Percentiles rank a stretch among this genome's conserved stretches.
Conservation (phyloP, 208 protist genomes). For the Crithidia fasciculata region DNA sequence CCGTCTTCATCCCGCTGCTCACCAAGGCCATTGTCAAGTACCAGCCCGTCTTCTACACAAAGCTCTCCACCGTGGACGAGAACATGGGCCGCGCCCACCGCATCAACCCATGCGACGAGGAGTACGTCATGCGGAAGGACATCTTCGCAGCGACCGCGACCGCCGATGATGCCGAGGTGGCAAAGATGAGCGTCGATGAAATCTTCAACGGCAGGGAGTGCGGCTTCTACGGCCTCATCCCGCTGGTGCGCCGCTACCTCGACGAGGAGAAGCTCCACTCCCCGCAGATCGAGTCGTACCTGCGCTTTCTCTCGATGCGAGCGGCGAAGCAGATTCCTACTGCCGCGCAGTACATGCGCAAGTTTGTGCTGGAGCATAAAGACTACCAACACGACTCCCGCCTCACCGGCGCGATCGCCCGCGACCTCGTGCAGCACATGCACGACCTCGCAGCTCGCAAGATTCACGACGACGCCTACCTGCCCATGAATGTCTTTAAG, state of each 20-base stretch:
- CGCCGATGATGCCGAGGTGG: slow-evolving; percentile 57
- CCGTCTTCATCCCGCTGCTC: slow-evolving; percentile 95
- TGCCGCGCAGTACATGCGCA: slow-evolving; percentile 92
- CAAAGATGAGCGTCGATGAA: slow-evolving; percentile 93
- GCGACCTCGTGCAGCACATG: slow-evolving; percentile 85
- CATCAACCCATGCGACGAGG: slow-evolving; percentile 84
- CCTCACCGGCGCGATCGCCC: slow-evolving; percentile 88
- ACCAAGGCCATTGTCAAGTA: slow-evolving; percentile 96
- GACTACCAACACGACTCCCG: slow-evolving; percentile 96
- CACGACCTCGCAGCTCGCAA: slow-evolving; percentile 57
- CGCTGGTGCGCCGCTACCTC: slow-evolving; percentile 91
- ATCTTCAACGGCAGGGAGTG: slow-evolving; percentile 95
- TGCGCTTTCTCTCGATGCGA: slow-evolving; percentile 93
- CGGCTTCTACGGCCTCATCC: slow-evolving; percentile 93
- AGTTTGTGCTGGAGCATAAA: slow-evolving; percentile 94
- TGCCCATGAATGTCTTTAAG: slow-evolving; percentile 58
- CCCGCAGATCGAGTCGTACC: slow-evolving; percentile 81
- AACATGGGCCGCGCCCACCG: slow-evolving; percentile 96
- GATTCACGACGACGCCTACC: slow-evolving; percentile 54
- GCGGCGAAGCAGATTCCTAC: slow-evolving; percentile 95
- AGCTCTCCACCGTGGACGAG: slow-evolving; percentile 96
- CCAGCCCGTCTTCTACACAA: slow-evolving; percentile 96
- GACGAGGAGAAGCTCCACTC: slow-evolving; percentile 67
- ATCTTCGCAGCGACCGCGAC: slow-evolving; percentile 65
- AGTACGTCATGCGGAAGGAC: slow-evolving; percentile 96